Evolutionary conservation across 768 basidiomycete species (phyloP), one percentile per base, ranked within the genome.

Genomic region (Clavulina sp.): DNA sequence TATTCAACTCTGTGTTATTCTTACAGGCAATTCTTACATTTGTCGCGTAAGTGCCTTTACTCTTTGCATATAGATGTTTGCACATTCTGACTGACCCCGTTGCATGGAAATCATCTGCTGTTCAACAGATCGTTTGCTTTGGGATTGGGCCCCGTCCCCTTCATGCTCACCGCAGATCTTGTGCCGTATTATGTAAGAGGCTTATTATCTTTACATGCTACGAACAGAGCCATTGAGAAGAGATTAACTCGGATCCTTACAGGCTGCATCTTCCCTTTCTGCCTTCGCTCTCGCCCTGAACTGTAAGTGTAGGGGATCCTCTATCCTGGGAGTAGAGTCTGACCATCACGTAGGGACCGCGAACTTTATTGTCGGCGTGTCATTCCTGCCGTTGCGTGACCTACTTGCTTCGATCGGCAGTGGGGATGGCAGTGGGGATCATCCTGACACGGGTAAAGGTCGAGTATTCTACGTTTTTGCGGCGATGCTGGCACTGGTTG

Each of bases 121-220:
- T n/a, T 23, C 34, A 41, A 59, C 28, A 85, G 84, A 65, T 83
- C 85, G 0, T 96, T 92, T 64, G 85, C 91, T 1, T 66, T 83
- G 31, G 93, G 92, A 2, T 71, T 96, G 18, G 93, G 93, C 1
- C 91, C 93, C 1, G 68, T 96, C 31, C 92, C 93, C 0, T 97
- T 91, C 61, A 78, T 97, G 34, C 80, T 96, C 64, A 79, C 93
- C 30, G 79, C 89, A 16, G 91, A 96, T 61, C 77, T 95, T 21
- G 81, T 89, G 2, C 88, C 88, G 1, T 64, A 73, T 48, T 73
- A 82, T 59, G 87, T 82, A 63, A 55, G 84, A 70, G 36, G 38
- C 47, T 21, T 38, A 26, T 47, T 7, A 34, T 18, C 18, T n/a
- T n/a, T n/a, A n/a, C n/a, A n/a, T n/a, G n/a, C n/a, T n/a, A n/a